Base-by-base conservation (phyloP, 108 stramenopile genomes). In the Skeletonema costatum region DNA sequence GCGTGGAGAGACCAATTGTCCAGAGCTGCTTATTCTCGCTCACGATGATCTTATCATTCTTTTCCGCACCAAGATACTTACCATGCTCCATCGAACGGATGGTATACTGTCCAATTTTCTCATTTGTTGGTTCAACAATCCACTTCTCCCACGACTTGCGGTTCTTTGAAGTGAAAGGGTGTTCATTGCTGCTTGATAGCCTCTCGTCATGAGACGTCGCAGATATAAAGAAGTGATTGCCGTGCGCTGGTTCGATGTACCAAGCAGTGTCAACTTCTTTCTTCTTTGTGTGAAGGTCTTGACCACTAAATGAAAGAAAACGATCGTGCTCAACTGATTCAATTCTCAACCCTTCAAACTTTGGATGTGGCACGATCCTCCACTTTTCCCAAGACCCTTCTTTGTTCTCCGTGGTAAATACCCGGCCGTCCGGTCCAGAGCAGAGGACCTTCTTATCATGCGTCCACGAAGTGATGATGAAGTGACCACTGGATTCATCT, bases 331-430 rank as follows among this genome's bases (percentile, higher is more conserved):
- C 75, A 16, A 76, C 75, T 25, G 67, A 76, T 32, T 76, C 56
- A 38, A 76, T 76, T 36, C 9, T 60, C 7, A 76, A 21, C 5
- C 67, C 67, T 36, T 76, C 35, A 1, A 4, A 31, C 5, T 5
- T 76, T 31, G 67, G 63, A 61, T 69, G 75, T 11, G 39, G 8
- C 2, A 39, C 21, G 16, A 76, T 31, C 30, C 60, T 32, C 68
- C 53, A 76, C 63, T 70, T 69, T 53, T 59, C 68, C 75, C 68
- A 76, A 0, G 16, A 44, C 5, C 75, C 75, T 32, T 70, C 69
- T 53, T 76, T 76, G 68, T 70, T 76, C 59, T 68, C 67, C 9
- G 67, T 76, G 53, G 68, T 60, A 68, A 44, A 69, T 2, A 76
- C 68, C 29, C 68, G 21, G 4, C 75, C 75, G 1, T 69, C 56